Evolutionary conservation across 192 early-diverging fungal genomes (phyloP), one percentile per base, ranked within the genome.

Genomic region (Gryganskiella cystojenkinii): DNA sequence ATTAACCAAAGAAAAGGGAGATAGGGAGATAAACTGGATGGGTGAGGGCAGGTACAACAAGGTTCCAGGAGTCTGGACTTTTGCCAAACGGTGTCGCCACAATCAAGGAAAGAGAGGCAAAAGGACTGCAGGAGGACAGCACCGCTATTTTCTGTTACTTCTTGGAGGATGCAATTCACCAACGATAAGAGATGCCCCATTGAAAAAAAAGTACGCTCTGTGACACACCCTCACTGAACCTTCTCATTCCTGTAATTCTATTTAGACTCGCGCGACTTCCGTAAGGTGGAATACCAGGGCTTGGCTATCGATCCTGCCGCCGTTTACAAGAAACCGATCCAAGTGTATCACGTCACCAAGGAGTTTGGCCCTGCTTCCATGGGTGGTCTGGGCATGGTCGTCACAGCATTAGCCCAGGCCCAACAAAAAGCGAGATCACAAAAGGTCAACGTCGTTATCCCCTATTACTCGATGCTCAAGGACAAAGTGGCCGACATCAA

Each of bases 281-380:
- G 83, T 43, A 71, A 74, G 11, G 63, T 87, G 9, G 66, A 66
- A 11, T 88, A 88, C 37, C 57, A 80, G 17, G 80, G 66, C n/a
- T 61, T 88, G 27, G 58, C 43, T 7, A 40, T 67, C 15, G 80
- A 82, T 53, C 62, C 76, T 8, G 47, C 51, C n/a, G 30, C 57
- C 10, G 44, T 42, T 9, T 68, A 67, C 37, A 60, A 59, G 19
- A 64, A 72, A 60, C 71, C 58, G 34, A 83, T 79, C 15, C 71
- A 74, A 27, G 81, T 88, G 13, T 88, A 85, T 35, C 87, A 88
- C 57, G 66, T 88, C 46, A 85, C 85, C n/a, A 88, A 84, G 57
- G 87, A 88, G 51, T 88, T 86, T 63, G 85, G 85, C 13, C 71
- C 76, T 0, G 85, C 87, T 4, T 70, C 85, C 7, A 86, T 86